Evolutionary conservation across 169 alveolate species (phyloP).

Genomic region (Eimeria praecox): DNA sequence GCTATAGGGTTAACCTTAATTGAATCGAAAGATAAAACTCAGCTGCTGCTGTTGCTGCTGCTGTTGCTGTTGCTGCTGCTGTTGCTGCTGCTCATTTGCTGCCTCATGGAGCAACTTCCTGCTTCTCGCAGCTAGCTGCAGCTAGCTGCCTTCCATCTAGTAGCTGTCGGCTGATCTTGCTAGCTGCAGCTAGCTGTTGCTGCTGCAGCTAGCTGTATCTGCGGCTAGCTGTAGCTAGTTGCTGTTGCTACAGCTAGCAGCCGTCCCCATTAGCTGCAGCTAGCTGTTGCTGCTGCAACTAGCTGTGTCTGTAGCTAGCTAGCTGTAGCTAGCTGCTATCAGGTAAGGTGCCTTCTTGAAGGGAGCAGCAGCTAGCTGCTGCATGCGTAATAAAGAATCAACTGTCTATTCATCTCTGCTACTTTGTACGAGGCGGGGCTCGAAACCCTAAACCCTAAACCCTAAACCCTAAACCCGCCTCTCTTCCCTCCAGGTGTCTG

Average conservation of each 20-base stretch:
- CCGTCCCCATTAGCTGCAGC: slow-evolving; percentile 17
- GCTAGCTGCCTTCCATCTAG: no score
- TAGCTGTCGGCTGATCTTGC: neutral
- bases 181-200: slow-evolving; percentile 13
- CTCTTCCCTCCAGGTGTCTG: no score
- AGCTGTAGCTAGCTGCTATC: neutral
- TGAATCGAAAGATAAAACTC: no score
- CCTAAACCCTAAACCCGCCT: neutral
- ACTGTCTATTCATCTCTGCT: neutral
- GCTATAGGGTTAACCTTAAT: no score
- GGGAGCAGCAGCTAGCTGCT: neutral
- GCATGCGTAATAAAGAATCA: neutral
- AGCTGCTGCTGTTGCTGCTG: slow-evolving; percentile 91
- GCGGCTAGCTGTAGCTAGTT: neutral
- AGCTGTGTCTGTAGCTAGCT: neutral
- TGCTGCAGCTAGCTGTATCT: neutral
- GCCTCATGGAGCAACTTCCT: no score
- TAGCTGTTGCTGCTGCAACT: slow-evolving; percentile 13
- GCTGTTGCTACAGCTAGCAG: neutral
- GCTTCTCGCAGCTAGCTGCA: neutral
- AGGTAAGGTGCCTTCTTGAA: no score
- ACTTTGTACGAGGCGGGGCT: slow-evolving; percentile 87
- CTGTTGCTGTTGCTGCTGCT: slow-evolving; percentile 90
- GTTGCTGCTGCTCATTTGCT: slow-evolving; percentile 94
- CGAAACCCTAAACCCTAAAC: slow-evolving; percentile 19